These are phyloP conservation scores for Inga laurina DNA, from an alignment of 306 rosid genomes.

Conservation along the genomic window DNA sequence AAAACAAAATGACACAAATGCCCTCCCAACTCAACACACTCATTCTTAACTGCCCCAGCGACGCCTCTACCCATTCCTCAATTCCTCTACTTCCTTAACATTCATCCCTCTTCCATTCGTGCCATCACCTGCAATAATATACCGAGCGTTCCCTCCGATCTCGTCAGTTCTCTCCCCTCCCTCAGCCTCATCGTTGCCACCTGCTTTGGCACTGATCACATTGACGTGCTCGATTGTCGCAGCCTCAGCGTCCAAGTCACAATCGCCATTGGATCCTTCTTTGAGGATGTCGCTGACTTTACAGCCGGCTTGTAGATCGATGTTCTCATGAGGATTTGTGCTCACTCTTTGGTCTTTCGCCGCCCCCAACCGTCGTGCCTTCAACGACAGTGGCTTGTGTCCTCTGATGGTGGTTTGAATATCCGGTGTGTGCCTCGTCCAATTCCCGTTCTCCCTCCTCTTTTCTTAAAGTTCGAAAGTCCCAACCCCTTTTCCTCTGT, in stretches of 20 bases:
- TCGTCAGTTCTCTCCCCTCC: slow-evolving; percentile 35
- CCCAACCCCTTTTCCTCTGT: too few relatives aligned
- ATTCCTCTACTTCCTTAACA: slow-evolving; percentile 30
- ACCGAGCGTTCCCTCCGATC: slow-evolving; percentile 19
- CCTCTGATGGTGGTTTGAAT: too few relatives aligned
- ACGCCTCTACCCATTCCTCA: slow-evolving; percentile 38
- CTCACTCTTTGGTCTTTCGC: not conserved
- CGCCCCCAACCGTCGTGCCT: too few relatives aligned
- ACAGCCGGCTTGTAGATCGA: slow-evolving; percentile 46
- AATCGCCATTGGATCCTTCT: not conserved
- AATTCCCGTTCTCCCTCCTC: too few relatives aligned
- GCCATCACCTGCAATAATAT: slow-evolving; percentile 28
- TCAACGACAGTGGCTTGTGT: too few relatives aligned
- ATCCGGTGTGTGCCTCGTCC: too few relatives aligned
- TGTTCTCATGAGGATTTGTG: slow-evolving; percentile 35
- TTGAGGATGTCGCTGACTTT: slow-evolving; percentile 48
- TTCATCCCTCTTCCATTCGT: slow-evolving; percentile 28
- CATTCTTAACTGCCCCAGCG: slow-evolving; percentile 31
- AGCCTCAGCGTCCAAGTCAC: slow-evolving; percentile 34
- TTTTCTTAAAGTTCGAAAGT: too few relatives aligned
- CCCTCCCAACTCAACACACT: slow-evolving; percentile 3
- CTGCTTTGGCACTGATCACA: slow-evolving; percentile 41
- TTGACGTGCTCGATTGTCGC: slow-evolving; percentile 51
- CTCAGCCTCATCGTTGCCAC: slow-evolving; percentile 37
- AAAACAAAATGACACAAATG: too few relatives aligned